phyloP scores from a whole-genome alignment of 176 grass and related monocot genomes.

The Stipa capillata region DNA sequence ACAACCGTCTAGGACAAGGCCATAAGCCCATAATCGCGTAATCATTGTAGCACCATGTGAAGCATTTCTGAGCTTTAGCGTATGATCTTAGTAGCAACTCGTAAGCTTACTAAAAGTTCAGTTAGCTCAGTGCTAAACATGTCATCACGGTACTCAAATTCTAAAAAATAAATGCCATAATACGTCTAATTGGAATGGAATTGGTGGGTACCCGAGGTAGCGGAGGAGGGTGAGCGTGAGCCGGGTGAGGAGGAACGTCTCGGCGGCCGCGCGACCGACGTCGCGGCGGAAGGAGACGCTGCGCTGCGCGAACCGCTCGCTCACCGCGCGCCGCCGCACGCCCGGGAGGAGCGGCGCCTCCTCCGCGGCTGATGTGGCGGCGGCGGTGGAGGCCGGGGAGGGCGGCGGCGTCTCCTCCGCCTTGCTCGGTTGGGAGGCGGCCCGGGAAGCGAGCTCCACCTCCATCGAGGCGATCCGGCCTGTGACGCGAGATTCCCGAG shows the following conservation, averaged over 20 bases:
- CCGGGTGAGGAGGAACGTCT: constrained; percentile 73
- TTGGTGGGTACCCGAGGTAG: constrained; percentile 61
- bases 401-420: constrained; percentile 19
- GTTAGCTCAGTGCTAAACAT: background rate
- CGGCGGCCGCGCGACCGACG: constrained; percentile 32
- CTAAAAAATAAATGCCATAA: background rate
- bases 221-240: constrained; percentile 79
- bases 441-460: constrained; percentile 17
- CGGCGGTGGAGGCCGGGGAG: background rate
- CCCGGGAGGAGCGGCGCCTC: constrained; percentile 23
- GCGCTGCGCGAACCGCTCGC: constrained; percentile 29
- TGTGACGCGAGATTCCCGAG: background rate
- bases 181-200: constrained; percentile 6
- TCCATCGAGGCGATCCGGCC: constrained; percentile 9
- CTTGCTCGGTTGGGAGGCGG: background rate
- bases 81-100: background rate
- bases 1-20: background rate
- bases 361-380: background rate
- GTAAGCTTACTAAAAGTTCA: too few species aligned
- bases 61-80: background rate
- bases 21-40: background rate
- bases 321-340: constrained; percentile 24
- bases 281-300: constrained; percentile 32
- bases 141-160: background rate
- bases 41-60: background rate